A percentile compares a stretch with the other conserved stretches of the same genome.
These are phyloP conservation scores for Trichoderma sp. DNA, from an alignment of 2,329 filamentous ascomycete genomes.

Conservation along the genomic window DNA sequence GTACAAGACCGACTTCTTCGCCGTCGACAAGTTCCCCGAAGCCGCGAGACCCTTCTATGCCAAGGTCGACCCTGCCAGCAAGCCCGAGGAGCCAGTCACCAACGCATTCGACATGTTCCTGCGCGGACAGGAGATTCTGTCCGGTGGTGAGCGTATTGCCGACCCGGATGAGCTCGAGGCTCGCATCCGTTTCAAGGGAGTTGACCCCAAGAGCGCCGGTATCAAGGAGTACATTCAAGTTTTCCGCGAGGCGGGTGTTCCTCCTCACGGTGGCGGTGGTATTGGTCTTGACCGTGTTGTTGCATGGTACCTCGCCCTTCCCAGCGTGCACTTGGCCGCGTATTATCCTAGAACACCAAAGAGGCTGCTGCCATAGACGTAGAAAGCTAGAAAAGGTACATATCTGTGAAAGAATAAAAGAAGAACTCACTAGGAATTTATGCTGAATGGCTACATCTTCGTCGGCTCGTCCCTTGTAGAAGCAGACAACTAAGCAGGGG, in stretches of 20 bases:
- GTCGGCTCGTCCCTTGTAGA: too few relatives aligned
- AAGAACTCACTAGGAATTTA: neutral
- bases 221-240: conserved; percentile 89
- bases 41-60: conserved; percentile 88
- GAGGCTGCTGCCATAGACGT: conserved; percentile 54
- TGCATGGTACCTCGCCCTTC: conserved; percentile 62
- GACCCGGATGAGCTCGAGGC: conserved; percentile 73
- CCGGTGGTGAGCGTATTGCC: conserved; percentile 90
- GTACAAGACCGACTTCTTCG: conserved; percentile 94
- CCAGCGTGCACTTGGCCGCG: conserved; percentile 59
- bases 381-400: neutral
- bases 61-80: conserved; percentile 71
- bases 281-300: conserved; percentile 67
- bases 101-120: conserved; percentile 83
- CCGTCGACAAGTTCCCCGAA: conserved; percentile 94
- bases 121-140: conserved; percentile 89
- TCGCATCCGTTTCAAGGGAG: conserved; percentile 75
- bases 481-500: too few relatives aligned
- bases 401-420: neutral
- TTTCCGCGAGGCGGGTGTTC: conserved; percentile 78
- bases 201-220: conserved; percentile 72
- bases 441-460: too few relatives aligned
- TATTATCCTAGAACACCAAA: conserved; percentile 65
- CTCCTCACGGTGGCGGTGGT: conserved; percentile 62
- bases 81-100: conserved; percentile 65